Evolutionary conservation across 352 stramenopile genomes (phyloP).

Genomic region (Globisporangium radiosum): DNA sequence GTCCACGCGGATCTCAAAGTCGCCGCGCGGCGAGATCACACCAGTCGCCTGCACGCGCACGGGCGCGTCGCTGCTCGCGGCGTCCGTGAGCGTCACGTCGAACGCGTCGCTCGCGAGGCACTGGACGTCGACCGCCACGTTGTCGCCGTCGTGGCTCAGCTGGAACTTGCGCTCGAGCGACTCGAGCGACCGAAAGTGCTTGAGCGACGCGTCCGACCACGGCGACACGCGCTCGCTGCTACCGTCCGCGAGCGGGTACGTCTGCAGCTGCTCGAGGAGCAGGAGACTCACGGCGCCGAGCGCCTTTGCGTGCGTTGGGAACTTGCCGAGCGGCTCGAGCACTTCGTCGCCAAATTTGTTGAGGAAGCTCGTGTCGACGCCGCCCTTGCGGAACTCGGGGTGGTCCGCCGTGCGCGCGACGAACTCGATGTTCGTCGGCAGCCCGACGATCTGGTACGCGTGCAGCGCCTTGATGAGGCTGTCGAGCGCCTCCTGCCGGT

Average conservation of each 20-base stretch:
- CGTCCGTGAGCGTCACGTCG: constrained; percentile 27
- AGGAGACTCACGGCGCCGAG: constrained; percentile 74
- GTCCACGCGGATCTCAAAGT: constrained; percentile 65
- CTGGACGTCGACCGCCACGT: constrained; percentile 35
- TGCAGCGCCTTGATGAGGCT: constrained; percentile 81
- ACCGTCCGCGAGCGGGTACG: constrained; percentile 23
- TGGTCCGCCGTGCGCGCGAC: constrained; percentile 86
- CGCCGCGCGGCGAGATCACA: constrained; percentile 28
- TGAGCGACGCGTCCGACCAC: constrained; percentile 44
- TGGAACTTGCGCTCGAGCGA: constrained; percentile 41
- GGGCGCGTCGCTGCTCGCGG: constrained; percentile 8
- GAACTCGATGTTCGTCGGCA: constrained; percentile 95
- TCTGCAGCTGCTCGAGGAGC: constrained; percentile 50
- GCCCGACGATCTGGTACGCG: constrained; percentile 89
- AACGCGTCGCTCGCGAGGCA: constrained; percentile 34
- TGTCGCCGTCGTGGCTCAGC: constrained; percentile 35
- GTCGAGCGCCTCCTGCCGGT: constrained; percentile 77
- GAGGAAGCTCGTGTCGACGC: constrained; percentile 92
- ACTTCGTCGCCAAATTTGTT: constrained; percentile 86
- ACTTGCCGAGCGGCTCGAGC: constrained; percentile 45
- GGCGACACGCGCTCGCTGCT: constrained; percentile 45
- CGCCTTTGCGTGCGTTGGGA: constrained; percentile 56
- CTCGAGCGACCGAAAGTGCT: constrained; percentile 59
- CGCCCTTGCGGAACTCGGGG: constrained; percentile 83
- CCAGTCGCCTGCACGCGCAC: constrained; percentile 24